Evolutionary conservation across 768 basidiomycete species (phyloP).

Genomic region (Lyophyllum atratum): DNA sequence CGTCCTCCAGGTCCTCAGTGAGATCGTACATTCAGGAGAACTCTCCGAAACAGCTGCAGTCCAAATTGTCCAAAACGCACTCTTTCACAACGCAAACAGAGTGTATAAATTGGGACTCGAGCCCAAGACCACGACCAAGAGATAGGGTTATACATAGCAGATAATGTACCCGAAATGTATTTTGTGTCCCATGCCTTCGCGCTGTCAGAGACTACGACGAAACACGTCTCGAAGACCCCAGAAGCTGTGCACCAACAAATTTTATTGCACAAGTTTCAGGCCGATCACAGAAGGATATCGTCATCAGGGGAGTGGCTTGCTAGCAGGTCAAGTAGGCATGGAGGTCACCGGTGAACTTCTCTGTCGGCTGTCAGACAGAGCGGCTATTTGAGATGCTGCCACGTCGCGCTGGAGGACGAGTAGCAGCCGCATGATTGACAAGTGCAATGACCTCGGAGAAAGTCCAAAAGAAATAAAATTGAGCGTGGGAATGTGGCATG

Average conservation of each 20-base stretch:
- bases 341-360: neutral
- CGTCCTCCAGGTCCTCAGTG: constrained; percentile 54
- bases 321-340: neutral
- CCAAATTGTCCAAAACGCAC: constrained; percentile 49
- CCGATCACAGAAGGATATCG: neutral
- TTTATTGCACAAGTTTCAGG: too few relatives aligned
- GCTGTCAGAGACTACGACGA: neutral
- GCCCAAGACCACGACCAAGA: constrained; percentile 6
- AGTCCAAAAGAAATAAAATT: neutral
- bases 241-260: too few relatives aligned
- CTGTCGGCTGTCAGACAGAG: neutral
- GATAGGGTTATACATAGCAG: neutral
- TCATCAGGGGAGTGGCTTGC: neutral
- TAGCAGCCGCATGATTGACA: neutral
- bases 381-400: neutral
- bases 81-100: constrained; percentile 70
- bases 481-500: constrained; percentile 23
- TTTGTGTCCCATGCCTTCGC: neutral
- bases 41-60: constrained; percentile 58
- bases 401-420: neutral
- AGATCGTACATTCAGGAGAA: constrained; percentile 47
- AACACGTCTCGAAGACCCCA: neutral
- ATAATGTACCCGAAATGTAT: too few relatives aligned
- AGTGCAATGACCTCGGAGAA: constrained; percentile 2
- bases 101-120: constrained; percentile 59